Percentiles rank a stretch among this genome's conserved stretches.
Evolutionary conservation across 116 monocot genomes (phyloP).

Genomic region (Posidonia oceanica): DNA sequence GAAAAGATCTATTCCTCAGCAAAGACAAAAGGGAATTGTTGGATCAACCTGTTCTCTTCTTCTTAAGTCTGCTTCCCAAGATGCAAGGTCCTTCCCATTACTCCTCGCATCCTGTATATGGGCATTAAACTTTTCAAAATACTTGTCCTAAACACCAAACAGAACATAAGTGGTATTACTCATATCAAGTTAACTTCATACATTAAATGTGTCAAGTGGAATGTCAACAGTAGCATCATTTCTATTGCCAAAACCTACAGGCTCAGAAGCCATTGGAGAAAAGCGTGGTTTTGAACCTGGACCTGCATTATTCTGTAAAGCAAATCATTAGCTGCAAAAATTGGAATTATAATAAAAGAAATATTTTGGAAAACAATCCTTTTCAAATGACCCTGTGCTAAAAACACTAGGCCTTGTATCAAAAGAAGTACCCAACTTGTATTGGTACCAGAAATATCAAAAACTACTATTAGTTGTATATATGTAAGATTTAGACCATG

Average conservation of each 20-base stretch:
- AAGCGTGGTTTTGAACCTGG: conserved; percentile 22
- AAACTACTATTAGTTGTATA: neutral
- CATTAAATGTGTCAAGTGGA: conserved; percentile 52
- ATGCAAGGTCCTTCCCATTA: conserved; percentile 56
- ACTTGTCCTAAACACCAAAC: neutral
- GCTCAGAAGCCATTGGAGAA: conserved; percentile 22
- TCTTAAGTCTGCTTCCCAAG: conserved; percentile 83
- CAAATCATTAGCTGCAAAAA: conserved; percentile 1
- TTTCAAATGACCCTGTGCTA: too few relatives aligned
- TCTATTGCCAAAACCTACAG: conserved; percentile 32
- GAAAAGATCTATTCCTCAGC: neutral
- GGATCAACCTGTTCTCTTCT: conserved; percentile 57
- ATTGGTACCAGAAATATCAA: neutral
- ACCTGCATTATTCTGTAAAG: conserved; percentile 20
- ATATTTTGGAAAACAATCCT: neutral
- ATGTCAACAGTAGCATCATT: conserved; percentile 62
- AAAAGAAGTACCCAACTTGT: neutral
- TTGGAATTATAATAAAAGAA: neutral
- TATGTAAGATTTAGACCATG: neutral
- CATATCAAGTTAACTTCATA: conserved; percentile 9
- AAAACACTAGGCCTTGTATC: neutral
- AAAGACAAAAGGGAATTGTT: neutral
- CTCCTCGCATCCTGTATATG: conserved; percentile 45
- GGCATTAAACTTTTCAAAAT: neutral
- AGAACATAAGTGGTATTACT: neutral